Conservation (phyloP, 208 protist genomes). For the Angomonas desouzai region DNA sequence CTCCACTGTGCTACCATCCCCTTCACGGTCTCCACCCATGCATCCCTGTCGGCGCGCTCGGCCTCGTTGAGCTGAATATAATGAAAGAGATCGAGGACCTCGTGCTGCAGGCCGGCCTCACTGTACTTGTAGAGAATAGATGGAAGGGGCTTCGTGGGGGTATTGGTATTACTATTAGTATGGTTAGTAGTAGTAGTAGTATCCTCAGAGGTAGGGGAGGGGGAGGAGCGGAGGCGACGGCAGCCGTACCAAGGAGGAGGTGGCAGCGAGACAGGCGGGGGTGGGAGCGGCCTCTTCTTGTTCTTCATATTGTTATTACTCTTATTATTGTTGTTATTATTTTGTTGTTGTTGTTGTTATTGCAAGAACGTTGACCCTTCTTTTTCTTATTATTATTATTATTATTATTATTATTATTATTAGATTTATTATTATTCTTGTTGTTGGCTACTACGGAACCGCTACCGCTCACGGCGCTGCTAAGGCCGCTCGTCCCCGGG, state of each 20-base stretch:
- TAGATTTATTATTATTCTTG: slow-evolving; percentile 2
- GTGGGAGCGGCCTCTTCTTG: neutral
- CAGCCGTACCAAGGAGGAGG: neutral
- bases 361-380: neutral
- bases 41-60: slow-evolving; percentile 12
- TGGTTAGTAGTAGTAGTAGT: no score
- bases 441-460: no score
- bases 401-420: slow-evolving; percentile 10
- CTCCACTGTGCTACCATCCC: neutral
- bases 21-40: neutral
- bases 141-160: no score
- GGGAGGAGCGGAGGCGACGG: neutral
- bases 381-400: neutral
- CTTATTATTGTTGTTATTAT: slow-evolving; percentile 7
- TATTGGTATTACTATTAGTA: no score
- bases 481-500: neutral
- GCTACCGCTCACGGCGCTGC: no score
- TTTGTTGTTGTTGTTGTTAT: neutral
- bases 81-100: slow-evolving; percentile 42
- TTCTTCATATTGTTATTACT: slow-evolving; percentile 5
- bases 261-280: no score
- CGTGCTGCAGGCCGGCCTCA: slow-evolving; percentile 28
- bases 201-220: no score
- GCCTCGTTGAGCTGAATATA: slow-evolving; percentile 23
- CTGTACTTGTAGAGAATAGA: neutral